These are phyloP conservation scores for Sporothrix humicola DNA, from an alignment of 2,329 filamentous ascomycete species.

Conservation along the genomic window DNA sequence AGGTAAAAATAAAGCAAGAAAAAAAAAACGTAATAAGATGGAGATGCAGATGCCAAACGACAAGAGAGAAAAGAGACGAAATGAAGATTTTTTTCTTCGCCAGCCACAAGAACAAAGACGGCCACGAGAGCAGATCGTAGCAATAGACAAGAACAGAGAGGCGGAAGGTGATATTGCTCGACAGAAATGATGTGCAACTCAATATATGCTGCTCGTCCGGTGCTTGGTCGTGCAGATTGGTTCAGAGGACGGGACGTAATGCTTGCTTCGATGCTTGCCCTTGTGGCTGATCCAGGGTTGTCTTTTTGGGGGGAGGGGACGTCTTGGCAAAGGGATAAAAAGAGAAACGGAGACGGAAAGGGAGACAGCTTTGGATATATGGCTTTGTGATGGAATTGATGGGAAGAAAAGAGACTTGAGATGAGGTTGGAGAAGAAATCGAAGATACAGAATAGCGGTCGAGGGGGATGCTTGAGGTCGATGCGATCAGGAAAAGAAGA, in stretches of 20 bases:
- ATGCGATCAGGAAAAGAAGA: background rate
- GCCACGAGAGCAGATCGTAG: background rate
- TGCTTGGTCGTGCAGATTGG: constrained; percentile 28
- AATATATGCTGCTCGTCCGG: constrained; percentile 27
- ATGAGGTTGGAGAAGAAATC: background rate
- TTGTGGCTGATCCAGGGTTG: background rate
- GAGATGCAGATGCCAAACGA: background rate
- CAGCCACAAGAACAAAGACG: background rate
- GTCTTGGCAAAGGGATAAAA: constrained; percentile 22
- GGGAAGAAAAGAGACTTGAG: background rate
- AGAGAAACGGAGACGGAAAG: background rate
- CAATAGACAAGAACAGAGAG: background rate
- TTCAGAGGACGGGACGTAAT: constrained; percentile 6
- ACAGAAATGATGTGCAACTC: constrained; percentile 24
- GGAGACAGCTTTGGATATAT: background rate
- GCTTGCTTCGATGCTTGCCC: background rate
- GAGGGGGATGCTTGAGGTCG: background rate
- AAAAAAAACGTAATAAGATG: background rate
- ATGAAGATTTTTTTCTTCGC: background rate
- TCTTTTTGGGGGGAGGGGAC: constrained; percentile 14
- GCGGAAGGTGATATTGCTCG: background rate
- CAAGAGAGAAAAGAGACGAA: background rate
- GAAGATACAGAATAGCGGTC: background rate
- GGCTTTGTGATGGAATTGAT: too few species aligned
- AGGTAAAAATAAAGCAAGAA: background rate